Conservation (phyloP, 176 grass and related monocot genomes). For the Typha latifolia region DNA sequence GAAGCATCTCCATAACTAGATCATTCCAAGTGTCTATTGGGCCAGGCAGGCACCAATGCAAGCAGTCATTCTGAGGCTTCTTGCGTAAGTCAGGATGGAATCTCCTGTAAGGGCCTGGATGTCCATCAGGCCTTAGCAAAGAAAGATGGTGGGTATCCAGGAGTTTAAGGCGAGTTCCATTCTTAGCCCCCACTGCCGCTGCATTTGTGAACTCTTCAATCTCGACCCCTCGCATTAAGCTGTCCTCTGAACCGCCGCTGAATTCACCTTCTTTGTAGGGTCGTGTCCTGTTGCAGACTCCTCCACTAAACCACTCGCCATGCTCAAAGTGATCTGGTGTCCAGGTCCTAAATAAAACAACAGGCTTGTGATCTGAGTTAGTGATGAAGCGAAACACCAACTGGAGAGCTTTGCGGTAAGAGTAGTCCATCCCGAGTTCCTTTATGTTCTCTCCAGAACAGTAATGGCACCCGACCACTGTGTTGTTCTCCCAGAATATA, state of each 20-base stretch:
- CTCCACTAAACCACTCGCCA: slow-evolving; percentile 67
- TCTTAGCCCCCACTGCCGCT: background rate
- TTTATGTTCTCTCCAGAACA: slow-evolving; percentile 45
- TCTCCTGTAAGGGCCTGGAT: slow-evolving; percentile 55
- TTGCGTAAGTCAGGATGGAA: slow-evolving; percentile 48
- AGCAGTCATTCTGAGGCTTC: slow-evolving; percentile 64
- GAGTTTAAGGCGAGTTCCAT: slow-evolving; percentile 28
- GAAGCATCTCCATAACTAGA: slow-evolving; percentile 55
- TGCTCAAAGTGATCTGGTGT: slow-evolving; percentile 63
- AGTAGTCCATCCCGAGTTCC: slow-evolving; percentile 30
- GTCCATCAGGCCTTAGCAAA: slow-evolving; percentile 61
- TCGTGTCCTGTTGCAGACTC: slow-evolving; percentile 48
- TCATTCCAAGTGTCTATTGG: slow-evolving; percentile 74
- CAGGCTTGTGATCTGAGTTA: slow-evolving; percentile 42
- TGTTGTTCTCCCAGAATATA: slow-evolving; percentile 53
- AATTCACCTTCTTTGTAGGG: slow-evolving; percentile 52
- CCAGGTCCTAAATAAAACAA: slow-evolving; percentile 72
- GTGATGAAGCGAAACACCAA: slow-evolving; percentile 48
- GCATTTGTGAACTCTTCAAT: slow-evolving; percentile 59
- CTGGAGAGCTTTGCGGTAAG: slow-evolving; percentile 35
- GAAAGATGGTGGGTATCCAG: slow-evolving; percentile 67
- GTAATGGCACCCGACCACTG: slow-evolving; percentile 52
- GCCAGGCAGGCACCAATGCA: slow-evolving; percentile 91
- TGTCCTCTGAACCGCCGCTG: slow-evolving; percentile 30
- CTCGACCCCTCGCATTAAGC: slow-evolving; percentile 54